Evolutionary conservation across 192 early-diverging fungal species (phyloP), one percentile per base, ranked within the genome.

Genomic region (Paraglomus occultum): DNA sequence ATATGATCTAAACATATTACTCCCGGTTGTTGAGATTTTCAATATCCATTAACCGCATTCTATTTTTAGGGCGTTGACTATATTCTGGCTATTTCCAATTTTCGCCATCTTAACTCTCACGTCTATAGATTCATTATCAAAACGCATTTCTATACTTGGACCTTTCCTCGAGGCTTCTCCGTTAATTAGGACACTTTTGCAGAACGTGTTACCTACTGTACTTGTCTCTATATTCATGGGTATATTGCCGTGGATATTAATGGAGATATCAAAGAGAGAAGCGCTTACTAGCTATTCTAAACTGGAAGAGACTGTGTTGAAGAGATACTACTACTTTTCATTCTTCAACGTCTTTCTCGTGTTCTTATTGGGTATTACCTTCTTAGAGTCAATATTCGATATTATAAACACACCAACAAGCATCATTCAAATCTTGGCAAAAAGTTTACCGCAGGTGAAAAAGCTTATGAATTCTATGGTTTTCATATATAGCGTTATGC

Each of bases 1-100:
- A 47, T n/a, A n/a, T n/a, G 20, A 57, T 17, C 8, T 45, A 22
- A 18, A 42, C 3, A 31, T 54, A 70, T 57, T 14, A 3, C 11
- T 15, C 8, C 17, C 69, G 38, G 7, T 50, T 71, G 9, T 55
- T 51, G 55, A 47, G 46, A 5, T 18, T 40, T 22, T 48, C 6
- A 5, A 40, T 51, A 51, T 31, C 31, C 31, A 31, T 3, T 31
- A 31, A 31, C 31, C 3, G 31, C 31, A 31, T 10, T 38, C 50
- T n/a, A 57, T 12, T 5, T 18, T 58, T 72, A 86, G 84, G 84
- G 71, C 72, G 12, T 55, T 86, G n/a, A 88, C 79, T 14, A 76
- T 88, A 15, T 84, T 88, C 65, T 88, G 87, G 87, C 73, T 88
- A 23, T 84, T 86, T 47, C 87, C 87, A 1, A 86, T 86, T 8